Base-by-base conservation (phyloP, 2,329 filamentous ascomycete species). In the Aspergillus phoenicis region DNA sequence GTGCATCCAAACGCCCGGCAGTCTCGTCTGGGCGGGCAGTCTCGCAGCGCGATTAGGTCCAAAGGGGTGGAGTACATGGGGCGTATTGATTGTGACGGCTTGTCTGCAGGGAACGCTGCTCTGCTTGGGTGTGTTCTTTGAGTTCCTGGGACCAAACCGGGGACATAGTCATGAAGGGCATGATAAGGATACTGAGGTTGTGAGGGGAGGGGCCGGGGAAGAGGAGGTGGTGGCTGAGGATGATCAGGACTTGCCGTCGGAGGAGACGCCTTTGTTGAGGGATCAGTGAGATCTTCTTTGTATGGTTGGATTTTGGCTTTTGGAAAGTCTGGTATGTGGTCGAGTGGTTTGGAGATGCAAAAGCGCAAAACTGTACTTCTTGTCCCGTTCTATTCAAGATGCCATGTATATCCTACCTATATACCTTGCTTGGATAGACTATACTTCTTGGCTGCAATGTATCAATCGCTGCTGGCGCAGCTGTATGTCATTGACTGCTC, bases 1-100 rank as follows among this genome's bases (percentile, higher is more conserved):
- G 93, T 90, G 91, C 73, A 97, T 99, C 36, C 95, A 99, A 76
- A 97, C 94, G 0, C 95, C 95, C 0, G 95, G 95, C 0, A 93
- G 92, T 61, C 89, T 97, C 68, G 80, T 99, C 6, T 98, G 96
- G 79, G 93, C 94, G 0, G 89, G 85, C 11, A 97, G 93, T 74
- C 80, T 99, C 47, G 92, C 89, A 54, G 87, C 86, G 7, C 85
- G 95, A 49, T 83, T 97, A 20, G 95, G 95, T 0, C 83, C 83
- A 70, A 87, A 85, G 36, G 94, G 94, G 0, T 99, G 95, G 95
- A 97, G 93, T 77, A 92, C 93, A 0, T 99, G 95, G 95, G 88
- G 92, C 8, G 89, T 98, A 13, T 96, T 94, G 72, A 83, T 97
- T 48, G 83, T 98, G 55, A 97, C 93, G 0, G 95, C 94, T 1